phyloP scores from a whole-genome alignment of 1,284 basidiomycete genomes.

The Bondarzewia mesenterica region DNA sequence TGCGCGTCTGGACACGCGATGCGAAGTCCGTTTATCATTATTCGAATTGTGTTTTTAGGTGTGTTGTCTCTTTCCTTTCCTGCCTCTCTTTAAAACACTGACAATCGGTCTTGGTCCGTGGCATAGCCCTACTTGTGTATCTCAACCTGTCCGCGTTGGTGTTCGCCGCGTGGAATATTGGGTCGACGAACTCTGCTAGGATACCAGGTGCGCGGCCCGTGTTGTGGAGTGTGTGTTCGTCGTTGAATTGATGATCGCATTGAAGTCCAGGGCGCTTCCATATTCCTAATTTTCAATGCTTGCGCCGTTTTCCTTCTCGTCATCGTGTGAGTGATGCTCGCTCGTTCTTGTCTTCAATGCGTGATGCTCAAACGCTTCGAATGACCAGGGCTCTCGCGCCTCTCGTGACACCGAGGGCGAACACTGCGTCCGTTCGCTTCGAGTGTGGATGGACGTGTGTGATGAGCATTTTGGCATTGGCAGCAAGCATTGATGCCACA shows the following conservation, averaged over 20 bases:
- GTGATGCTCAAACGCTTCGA: not conserved
- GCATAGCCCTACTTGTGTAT: slow-evolving; percentile 42
- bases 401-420: slow-evolving; percentile 25
- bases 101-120: not conserved
- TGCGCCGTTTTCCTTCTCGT: slow-evolving; percentile 34
- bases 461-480: slow-evolving; percentile 39
- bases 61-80: slow-evolving; percentile 17
- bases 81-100: not conserved
- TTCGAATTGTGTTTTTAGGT: slow-evolving; percentile 53
- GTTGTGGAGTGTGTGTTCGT: not conserved
- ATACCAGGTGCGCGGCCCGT: slow-evolving; percentile 26
- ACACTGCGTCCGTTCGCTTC: slow-evolving; percentile 33
- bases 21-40: slow-evolving; percentile 38
- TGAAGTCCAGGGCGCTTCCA: slow-evolving; percentile 38
- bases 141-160: slow-evolving; percentile 42
- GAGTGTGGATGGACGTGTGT: slow-evolving; percentile 49
- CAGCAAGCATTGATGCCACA: slow-evolving; percentile 42
- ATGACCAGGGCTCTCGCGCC: slow-evolving; percentile 31
- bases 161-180: slow-evolving; percentile 53
- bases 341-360: not conserved
- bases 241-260: not conserved
- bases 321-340: slow-evolving; percentile 31
- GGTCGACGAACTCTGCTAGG: slow-evolving; percentile 26
- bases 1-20: slow-evolving; percentile 14
- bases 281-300: slow-evolving; percentile 42